These are phyloP conservation scores for Hamamelis virginiana DNA, from an alignment of 164 flowering plant species.

Conservation along the genomic window DNA sequence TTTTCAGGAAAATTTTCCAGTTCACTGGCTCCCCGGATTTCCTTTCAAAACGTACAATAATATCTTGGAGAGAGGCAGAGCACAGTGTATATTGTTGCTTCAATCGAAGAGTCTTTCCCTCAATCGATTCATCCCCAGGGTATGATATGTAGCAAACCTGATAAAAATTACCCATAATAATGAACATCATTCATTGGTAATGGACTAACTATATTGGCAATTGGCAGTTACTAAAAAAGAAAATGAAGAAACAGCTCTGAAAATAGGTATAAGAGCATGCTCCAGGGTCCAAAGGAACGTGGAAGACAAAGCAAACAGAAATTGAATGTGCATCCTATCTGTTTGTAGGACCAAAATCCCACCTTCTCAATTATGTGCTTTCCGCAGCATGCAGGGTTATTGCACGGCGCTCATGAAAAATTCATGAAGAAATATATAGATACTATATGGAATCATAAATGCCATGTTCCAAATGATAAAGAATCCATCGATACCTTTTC, in stretches of 20 bases:
- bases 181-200: background rate
- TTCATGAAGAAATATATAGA: background rate
- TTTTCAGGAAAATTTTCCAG: slow-evolving; percentile 91
- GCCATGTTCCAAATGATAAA: too few species aligned
- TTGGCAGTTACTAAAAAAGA: background rate
- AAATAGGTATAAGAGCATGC: too few species aligned
- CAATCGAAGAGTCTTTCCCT: slow-evolving; percentile 85
- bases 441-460: background rate
- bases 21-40: slow-evolving; percentile 61
- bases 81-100: slow-evolving; percentile 95
- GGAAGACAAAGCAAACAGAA: too few species aligned
- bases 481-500: slow-evolving; percentile 63
- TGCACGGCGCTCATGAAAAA: too few species aligned
- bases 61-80: slow-evolving; percentile 97
- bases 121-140: slow-evolving; percentile 92
- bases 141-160: slow-evolving; percentile 85
- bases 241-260: too few species aligned
- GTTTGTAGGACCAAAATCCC: too few species aligned
- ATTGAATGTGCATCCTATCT: too few species aligned
- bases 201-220: background rate
- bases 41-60: slow-evolving; percentile 78
- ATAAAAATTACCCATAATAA: slow-evolving; percentile 7
- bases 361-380: too few species aligned
- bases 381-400: too few species aligned
- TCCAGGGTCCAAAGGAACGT: too few species aligned